Conservation (phyloP, 2,329 filamentous ascomycete genomes). For the Pseudopyricularia javanii region DNA sequence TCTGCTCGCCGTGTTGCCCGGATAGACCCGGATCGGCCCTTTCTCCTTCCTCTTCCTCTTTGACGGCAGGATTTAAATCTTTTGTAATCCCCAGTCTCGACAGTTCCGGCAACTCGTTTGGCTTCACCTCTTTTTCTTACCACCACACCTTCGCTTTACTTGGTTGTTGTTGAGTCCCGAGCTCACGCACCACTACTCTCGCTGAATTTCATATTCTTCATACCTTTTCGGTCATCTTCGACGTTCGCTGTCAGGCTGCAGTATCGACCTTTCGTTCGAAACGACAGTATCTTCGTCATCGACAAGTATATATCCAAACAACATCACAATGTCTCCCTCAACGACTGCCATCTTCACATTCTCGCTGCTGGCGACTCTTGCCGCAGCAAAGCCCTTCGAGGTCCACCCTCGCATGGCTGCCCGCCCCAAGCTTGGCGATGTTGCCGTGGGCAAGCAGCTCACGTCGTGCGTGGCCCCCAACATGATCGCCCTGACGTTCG, state of each 20-base stretch:
- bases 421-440: conserved; percentile 12
- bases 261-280: neutral
- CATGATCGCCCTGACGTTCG: conserved; percentile 21
- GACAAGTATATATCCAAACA: neutral
- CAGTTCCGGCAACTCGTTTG: neutral
- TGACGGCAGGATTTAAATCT: too few species aligned
- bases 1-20: too few species aligned
- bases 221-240: neutral
- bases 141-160: neutral
- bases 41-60: too few species aligned
- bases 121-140: neutral
- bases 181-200: neutral
- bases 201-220: neutral
- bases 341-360: neutral
- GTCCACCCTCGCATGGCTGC: conserved; percentile 4
- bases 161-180: neutral
- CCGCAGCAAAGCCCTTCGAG: neutral
- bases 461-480: conserved; percentile 14
- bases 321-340: neutral
- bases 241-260: neutral
- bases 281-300: neutral
- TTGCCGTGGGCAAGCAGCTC: conserved; percentile 20
- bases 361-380: neutral
- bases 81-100: too few species aligned
- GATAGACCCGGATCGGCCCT: too few species aligned